Base-by-base conservation (phyloP, 129 eudicot species). In the Pittosporum tobira region DNA sequence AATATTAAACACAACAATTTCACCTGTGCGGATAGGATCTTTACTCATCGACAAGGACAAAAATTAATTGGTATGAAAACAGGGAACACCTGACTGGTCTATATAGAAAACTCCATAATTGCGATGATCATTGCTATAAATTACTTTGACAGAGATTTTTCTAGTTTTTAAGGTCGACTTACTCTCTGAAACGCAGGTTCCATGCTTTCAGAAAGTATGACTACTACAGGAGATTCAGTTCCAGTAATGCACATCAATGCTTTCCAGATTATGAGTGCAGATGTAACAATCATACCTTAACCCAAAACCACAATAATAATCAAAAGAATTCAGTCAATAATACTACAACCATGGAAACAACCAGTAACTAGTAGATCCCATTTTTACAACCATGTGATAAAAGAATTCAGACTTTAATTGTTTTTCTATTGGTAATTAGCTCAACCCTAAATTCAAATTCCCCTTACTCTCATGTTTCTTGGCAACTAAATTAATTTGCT, bases 131-230 rank as follows among this genome's bases (percentile, higher is more conserved):
- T 40, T 2, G n/a, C 4, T 10, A 40, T 4, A 40, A 1, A 14
- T 24, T 52, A 2, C 10, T 0, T 15, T 52, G 40, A 50, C 20
- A 20, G 38, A 37, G 14, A 18, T 16, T 51, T 19, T 37, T 10
- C 20, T 23, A 29, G 57, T 23, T 13, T 42, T 34, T 10, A 36
- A 21, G 59, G 13, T 56, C 6, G 53, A 64, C 64, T 75, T 58
- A 90, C 97, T 75, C 94, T 82, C 67, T 67, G 66, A 61, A 90
- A 90, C n/a, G 88, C 94, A 3, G 97, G 97, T 68, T 90, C 95
- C 97, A 90, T 90, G 79, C 97, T 90, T 66, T 77, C 97, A n/a
- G 87, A 72, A 76, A 90, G 94, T 49, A 80, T 95, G 14, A 90
- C 95, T 27, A 90, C 97, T 26, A 85, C 84, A 44, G 95, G 97